Base-by-base conservation (phyloP, 2,329 filamentous ascomycete species). In the Geoglossum cookeanum region DNA sequence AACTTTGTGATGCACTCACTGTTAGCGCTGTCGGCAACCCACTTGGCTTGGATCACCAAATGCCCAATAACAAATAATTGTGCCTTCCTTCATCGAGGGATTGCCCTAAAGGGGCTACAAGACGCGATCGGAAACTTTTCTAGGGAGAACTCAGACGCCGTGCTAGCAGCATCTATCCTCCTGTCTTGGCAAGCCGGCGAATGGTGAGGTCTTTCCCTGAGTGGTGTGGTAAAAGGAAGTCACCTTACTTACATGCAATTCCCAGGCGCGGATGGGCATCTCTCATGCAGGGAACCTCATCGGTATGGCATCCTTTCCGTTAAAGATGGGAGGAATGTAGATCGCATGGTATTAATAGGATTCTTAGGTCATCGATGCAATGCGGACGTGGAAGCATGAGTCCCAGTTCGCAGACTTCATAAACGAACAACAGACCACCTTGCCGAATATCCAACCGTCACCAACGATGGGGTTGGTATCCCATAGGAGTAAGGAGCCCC, bases 101-200 rank as follows among this genome's bases (percentile, higher is more conserved):
- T 86, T 62, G 91, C 92, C 9, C 75, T 96, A 59, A 89, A 86
- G 64, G 91, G 91, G 2, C 74, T 97, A 53, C 88, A 95, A 65
- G 85, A 90, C 65, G 88, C 89, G 32, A 90, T 97, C 63, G 81
- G 83, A 49, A 78, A 78, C 22, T 96, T 97, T 70, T 94, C 86
- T 1, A 82, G 81, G 64, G 81, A 85, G 56, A 94, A 89, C 60
- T 91, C 88, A 1, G 91, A 98, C 70, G 89, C 90, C 48, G 84
- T 96, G 60, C 78, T 98, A 57, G 91, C 90, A 30, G 87, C 90
- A 35, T 96, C 91, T 30, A 81, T 96, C 49, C 79, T 97, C 53
- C 78, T 98, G 55, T 94, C 90, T 42, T 97, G 92, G 90, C 91
- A 97, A 73, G 87, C 88, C 58, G 92, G 84, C 59, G 91, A 97